phyloP scores from a whole-genome alignment of 441 rosid species.

The Pelargonium australe region DNA sequence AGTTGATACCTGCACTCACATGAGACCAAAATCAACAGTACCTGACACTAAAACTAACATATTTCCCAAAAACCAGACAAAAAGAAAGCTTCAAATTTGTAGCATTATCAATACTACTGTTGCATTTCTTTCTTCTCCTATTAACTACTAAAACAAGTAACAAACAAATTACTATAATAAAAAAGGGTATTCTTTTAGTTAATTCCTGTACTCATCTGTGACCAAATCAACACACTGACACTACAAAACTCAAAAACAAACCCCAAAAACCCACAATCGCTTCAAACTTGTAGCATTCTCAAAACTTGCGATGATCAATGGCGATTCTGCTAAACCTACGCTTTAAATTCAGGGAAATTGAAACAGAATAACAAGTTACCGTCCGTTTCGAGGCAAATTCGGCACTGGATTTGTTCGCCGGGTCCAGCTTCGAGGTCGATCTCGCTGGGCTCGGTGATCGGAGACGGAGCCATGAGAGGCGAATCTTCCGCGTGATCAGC shows the following conservation, averaged over 20 bases:
- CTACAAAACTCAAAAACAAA: neutral
- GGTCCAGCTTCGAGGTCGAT: conserved; percentile 99
- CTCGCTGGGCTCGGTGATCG: conserved; percentile 62
- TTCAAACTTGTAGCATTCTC: neutral
- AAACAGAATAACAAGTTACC: conserved; percentile 36
- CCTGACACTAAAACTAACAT: no score
- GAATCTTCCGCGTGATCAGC: conserved; percentile 55
- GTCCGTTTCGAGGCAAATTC: conserved; percentile 96
- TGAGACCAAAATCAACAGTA: no score
- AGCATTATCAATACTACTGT: no score
- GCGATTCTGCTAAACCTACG: neutral
- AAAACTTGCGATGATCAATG: neutral
- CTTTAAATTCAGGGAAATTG: neutral
- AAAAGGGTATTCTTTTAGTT: neutral
- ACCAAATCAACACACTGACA: neutral
- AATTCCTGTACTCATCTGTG: neutral
- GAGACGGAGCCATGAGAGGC: conserved; percentile 73
- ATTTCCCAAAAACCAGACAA: no score
- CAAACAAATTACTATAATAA: neutral
- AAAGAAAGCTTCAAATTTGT: no score
- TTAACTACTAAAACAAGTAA: neutral
- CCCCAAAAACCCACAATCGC: neutral
- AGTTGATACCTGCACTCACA: no score
- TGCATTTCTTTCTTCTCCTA: neutral
- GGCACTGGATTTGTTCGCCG: conserved; percentile 91